Base-by-base conservation (phyloP, 495 filamentous ascomycete genomes). In the Chlorociboria aeruginascens region DNA sequence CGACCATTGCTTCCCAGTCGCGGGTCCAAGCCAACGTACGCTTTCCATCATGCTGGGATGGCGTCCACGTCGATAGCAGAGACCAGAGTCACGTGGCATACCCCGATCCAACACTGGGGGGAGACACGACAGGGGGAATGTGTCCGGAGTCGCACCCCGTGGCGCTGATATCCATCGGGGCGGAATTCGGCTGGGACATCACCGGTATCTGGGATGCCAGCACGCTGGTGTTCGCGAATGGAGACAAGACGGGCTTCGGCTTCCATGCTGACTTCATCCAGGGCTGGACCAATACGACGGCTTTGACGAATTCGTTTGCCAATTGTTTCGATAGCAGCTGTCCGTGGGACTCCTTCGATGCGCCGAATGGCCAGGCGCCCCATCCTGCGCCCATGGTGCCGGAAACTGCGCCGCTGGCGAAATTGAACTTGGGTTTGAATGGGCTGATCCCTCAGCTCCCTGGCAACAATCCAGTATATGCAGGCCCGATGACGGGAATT, bases 1-100 rank as follows among this genome's bases (percentile, higher is more conserved):
- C 20, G 20, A 25, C 20, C 20, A 25, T 25, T 25, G 20, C 20
- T 25, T 25, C 20, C 4, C 20, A 25, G 20, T 25, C 20, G 20
- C 1, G 71, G 51, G 64, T 67, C 17, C 69, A 70, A 45, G 61
- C 71, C 12, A 10, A 93, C 55, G 60, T 93, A 41, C 80, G 85
- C 74, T 95, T 95, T 66, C 88, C 88, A 2, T 85, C 83, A 0
- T 95, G 88, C 74, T 93, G 88, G 88, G 84, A 93, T 59, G 87
- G 88, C 32, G 71, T 79, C 48, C 73, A 87, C 8, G 67, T 80
- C 34, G 73, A 77, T 42, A 45, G 33, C 9, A 25, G 36, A 11
- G 64, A 73, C 49, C 73, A 83, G 55, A 67, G 67, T 10, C 79
- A 83, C 50, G 66, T 83, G 44, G 61, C 34, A 44, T 50, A 50